phyloP scores from a whole-genome alignment of 2,329 filamentous ascomycete genomes.

The Colletotrichum higginsianum region DNA sequence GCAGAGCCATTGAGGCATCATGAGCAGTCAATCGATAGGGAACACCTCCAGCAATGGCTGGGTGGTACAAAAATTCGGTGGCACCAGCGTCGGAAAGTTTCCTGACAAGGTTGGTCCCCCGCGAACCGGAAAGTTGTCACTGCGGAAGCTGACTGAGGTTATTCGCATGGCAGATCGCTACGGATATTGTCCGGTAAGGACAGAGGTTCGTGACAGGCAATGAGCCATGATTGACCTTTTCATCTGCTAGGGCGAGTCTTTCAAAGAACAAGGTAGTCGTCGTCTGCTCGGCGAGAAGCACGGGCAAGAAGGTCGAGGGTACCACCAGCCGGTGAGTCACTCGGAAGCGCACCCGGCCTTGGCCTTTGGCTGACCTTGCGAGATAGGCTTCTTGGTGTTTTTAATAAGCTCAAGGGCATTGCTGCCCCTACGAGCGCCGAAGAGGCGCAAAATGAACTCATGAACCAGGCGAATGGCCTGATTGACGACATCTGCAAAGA shows the following conservation, averaged over 20 bases:
- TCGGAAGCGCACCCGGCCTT: conserved; percentile 30
- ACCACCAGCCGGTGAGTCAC: conserved; percentile 90
- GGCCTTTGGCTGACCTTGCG: conserved; percentile 11
- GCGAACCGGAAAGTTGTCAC: conserved; percentile 35
- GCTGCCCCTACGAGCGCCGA: conserved; percentile 68
- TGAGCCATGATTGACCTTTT: conserved; percentile 41
- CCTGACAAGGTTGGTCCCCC: conserved; percentile 72
- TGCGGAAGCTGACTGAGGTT: conserved; percentile 47
- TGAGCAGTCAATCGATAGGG: conserved; percentile 41
- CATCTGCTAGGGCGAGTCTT: conserved; percentile 68
- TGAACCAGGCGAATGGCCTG: conserved; percentile 78
- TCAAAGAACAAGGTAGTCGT: conserved; percentile 84
- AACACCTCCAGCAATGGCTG: conserved; percentile 69
- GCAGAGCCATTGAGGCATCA: conserved; percentile 28
- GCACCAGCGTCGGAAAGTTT: conserved; percentile 96
- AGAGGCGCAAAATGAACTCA: conserved; percentile 66
- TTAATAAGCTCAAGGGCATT: conserved; percentile 69
- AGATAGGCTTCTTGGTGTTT: conserved; percentile 71
- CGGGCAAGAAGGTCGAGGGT: conserved; percentile 92
- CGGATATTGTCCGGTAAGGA: conserved; percentile 76
- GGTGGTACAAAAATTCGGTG: conserved; percentile 96
- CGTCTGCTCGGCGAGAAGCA: conserved; percentile 95
- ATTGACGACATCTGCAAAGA: conserved; percentile 87
- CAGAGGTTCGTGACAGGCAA: conserved; percentile 6
- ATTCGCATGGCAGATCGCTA: conserved; percentile 65